phyloP scores from a whole-genome alignment of 1,284 basidiomycete species.

The Cryptococcus neoformans region DNA sequence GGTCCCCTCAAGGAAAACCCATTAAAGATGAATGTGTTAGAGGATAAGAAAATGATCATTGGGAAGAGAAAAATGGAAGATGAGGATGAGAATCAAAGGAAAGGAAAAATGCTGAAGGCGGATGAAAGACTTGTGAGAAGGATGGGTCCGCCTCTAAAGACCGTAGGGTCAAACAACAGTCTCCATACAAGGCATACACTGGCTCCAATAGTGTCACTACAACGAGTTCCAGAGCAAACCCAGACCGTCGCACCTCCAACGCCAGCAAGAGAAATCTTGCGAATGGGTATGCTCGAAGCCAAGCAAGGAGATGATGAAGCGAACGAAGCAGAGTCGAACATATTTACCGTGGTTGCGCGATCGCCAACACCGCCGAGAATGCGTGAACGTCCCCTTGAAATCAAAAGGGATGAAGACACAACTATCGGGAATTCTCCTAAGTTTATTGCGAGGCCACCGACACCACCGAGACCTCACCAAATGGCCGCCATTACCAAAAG shows the following conservation, averaged over 20 bases:
- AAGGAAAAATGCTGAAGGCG: conserved; percentile 5
- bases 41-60: conserved; percentile 1
- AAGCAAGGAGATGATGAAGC: background rate
- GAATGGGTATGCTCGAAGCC: background rate
- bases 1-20: conserved; percentile 11
- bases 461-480: background rate
- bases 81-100: conserved; percentile 1
- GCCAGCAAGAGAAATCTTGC: conserved; percentile 15
- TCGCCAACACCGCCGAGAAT: conserved; percentile 13
- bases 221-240: too few species aligned
- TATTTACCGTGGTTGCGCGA: background rate
- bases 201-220: background rate
- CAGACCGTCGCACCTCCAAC: conserved; percentile 5
- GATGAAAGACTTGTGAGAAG: background rate
- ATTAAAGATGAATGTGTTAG: conserved; percentile 6
- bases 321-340: background rate
- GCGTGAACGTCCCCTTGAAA: conserved; percentile 1
- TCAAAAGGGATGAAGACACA: background rate
- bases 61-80: conserved; percentile 8
- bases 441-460: background rate
- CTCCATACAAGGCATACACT: background rate
- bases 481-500: background rate
- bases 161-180: background rate
- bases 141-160: background rate
- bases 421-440: background rate